Base-by-base conservation (phyloP, 2,329 filamentous ascomycete genomes). In the Sarocladium brachiariae region DNA sequence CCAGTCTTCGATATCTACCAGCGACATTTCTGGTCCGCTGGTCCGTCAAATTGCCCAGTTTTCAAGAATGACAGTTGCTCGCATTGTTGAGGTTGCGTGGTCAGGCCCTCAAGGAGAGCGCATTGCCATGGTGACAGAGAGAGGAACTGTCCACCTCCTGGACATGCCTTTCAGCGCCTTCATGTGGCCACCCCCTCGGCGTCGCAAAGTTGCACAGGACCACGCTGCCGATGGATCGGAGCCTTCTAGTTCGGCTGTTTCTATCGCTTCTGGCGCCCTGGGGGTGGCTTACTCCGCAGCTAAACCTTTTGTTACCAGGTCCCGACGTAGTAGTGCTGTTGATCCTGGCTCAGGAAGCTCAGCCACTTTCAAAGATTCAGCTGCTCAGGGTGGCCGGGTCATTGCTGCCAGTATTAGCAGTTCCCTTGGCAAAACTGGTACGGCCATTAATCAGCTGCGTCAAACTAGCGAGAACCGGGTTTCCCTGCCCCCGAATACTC, bases 61-160 rank as follows among this genome's bases (percentile, higher is more conserved):
- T 62, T 88, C 89, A 18, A 84, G 93, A 35, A 86, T 96, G 80
- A 97, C 92, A 2, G 86, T 92, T 46, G 89, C 93, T 2, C 87
- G 88, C 50, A 89, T 97, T 51, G 80, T 96, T 19, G 92, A 96
- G 61, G 87, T 96, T 37, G 82, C 84, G 2, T 99, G 93, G 93
- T 86, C 86, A 2, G 78, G 81, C 50, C 88, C 88, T 3, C 84
- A 84, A 51, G 89, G 88, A 19, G 88, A 95, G 62, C 84, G 87
- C 52, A 71, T 95, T 34, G 92, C 91, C 2, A 84, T 99, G 70
- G 83, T 96, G 23, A 97, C 93, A 1, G 89, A 95, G 61, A 87
- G 91, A 58, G 90, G 92, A n/a, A 99, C 93, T 8, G 84, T 96
- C 10, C 93, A 99, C 68, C 80, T 97, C 38, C 84, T 96, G 56